Base-by-base conservation (phyloP, 495 filamentous ascomycete genomes). In the Aspergillus nanangensis region DNA sequence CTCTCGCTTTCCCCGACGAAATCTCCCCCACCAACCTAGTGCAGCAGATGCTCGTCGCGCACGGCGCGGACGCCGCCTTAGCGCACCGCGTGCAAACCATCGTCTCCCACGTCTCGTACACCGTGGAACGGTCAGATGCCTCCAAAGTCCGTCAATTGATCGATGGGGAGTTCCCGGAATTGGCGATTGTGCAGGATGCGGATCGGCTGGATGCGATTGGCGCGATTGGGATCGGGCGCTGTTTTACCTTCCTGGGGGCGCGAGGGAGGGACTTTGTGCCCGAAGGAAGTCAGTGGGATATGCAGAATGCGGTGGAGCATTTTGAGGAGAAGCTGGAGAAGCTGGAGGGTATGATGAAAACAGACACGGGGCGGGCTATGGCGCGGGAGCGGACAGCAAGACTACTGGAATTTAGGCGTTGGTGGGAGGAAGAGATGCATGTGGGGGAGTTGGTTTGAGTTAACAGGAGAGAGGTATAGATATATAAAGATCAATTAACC, bases 121-220 rank as follows among this genome's bases (percentile, higher is more conserved):
- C 81, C n/a, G 76, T 76, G 37, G 91, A 96, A 55, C 66, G 71
- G 47, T 77, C 78, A 50, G 65, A 88, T 52, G 77, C 82, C 0
- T 50, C 59, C 4, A 57, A 58, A 22, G 76, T 87, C 1, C 62
- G 63, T 1, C 52, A 54, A 1, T 61, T 88, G 5, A 66, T 93
- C 10, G 52, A 70, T 25, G 58, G 55, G 1, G 60, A 60, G 5
- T 69, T 84, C 57, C 86, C 83, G 0, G 90, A 96, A 64, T 68
- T 96, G 5, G 88, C 76, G 0, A 76, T 94, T 35, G 90, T 95
- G 10, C 91, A 95, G 63, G 90, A 95, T 64, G 91, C 90, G 2
- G 91, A 96, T 67, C 74, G 90, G 8, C 68, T 96, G 31, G 90
- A 96, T 74, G 89, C 91, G 3, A 79, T 95, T 52, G 91, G 91